Conservation (phyloP, 2,329 filamentous ascomycete species). For the Alternaria gaisen region DNA sequence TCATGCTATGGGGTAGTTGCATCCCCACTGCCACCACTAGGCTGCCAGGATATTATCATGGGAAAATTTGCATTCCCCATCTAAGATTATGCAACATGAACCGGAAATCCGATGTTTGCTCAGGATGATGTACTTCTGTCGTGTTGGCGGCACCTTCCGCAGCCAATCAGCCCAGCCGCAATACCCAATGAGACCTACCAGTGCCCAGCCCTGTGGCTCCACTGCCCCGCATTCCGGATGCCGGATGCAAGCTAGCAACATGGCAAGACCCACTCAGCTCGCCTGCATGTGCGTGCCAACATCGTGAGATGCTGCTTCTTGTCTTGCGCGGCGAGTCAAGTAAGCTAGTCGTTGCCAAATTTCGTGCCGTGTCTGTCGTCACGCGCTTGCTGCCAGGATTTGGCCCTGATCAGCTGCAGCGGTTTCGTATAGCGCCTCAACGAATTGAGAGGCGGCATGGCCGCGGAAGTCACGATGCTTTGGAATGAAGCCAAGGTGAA, state of each 20-base stretch:
- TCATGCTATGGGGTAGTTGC: background rate
- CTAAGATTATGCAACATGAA: background rate
- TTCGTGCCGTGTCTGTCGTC: background rate
- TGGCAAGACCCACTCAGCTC: background rate
- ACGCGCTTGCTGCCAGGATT: background rate
- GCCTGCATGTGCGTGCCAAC: conserved; percentile 7
- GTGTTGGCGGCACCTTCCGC: background rate
- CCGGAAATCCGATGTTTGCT: conserved; percentile 2
- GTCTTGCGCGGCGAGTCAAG: background rate
- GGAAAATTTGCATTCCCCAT: conserved; percentile 5
- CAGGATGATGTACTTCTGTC: conserved; percentile 11
- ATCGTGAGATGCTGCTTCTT: conserved; percentile 1
- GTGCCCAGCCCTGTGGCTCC: background rate
- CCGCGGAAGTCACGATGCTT: conserved; percentile 17
- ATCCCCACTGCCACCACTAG: background rate
- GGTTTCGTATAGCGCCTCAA: background rate
- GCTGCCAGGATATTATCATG: background rate
- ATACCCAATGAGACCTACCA: background rate
- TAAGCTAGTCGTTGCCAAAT: background rate
- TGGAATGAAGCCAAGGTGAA: conserved; percentile 12
- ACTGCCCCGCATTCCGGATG: conserved; percentile 9
- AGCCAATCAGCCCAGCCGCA: conserved; percentile 6
- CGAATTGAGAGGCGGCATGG: background rate
- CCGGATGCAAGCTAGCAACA: background rate
- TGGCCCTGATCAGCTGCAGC: background rate